Base-by-base conservation (phyloP, 2,329 filamentous ascomycete genomes). In the Alternaria viburni region DNA sequence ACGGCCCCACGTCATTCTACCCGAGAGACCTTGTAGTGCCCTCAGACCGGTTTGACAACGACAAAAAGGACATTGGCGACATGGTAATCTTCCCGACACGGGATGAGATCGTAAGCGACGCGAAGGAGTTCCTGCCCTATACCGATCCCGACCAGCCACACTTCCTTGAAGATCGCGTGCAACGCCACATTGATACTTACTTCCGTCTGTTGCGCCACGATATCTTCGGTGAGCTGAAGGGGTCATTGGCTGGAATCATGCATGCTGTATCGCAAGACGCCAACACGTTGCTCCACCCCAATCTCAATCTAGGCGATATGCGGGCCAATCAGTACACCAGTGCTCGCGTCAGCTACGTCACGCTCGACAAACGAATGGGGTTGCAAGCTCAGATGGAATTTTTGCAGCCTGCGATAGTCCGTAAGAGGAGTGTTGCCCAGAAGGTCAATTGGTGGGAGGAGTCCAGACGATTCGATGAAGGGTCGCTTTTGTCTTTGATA, bases 41-140 rank as follows among this genome's bases (percentile, higher is more conserved):
- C 2, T 58, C 59, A 2, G 54, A 67, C 25, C 69, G 75, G 7
- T 72, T 79, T 47, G 71, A 79, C 28, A 81, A 81, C 26, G 77
- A 80, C 56, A 70, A 74, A 8, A 60, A 23, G 7, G 73, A 79
- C 51, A 79, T 81, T 5, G 46, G 63, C 0, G 41, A 75, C 0
- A 72, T 80, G n/a, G 25, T 61, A 5, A 72, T 80, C 6, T 74
- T 80, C 5, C 78, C 79, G 0, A 78, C 76, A 1, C 64, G 61
- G 3, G 67, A 71, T 13, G 78, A 80, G 54, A 74, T 80, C 3
- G 49, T 71, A 57, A 72, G 83, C 80, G 50, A 83, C 77, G 4
- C 69, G 73, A 56, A 85, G 28, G 75, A 79, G 10, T 78, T 74
- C 28, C 59, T 81, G 1, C 79, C 79, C 0, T 69, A 65, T 1